Evolutionary conservation across 257 asterid species (phyloP).

Genomic region (Nicotiana paniculata): DNA sequence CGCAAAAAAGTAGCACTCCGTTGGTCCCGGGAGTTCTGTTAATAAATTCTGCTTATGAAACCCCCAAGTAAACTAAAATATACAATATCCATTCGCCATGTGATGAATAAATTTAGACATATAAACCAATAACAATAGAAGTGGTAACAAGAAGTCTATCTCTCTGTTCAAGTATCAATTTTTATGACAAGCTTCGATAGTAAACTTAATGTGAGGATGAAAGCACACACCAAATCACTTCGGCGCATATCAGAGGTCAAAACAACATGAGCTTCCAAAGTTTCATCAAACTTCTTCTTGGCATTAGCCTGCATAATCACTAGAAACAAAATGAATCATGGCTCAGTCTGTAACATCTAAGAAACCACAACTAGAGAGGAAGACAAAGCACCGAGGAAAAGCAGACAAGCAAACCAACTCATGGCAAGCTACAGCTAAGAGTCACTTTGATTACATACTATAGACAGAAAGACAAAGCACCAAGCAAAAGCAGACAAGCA

Average conservation of each 20-base stretch:
- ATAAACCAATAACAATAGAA: neutral
- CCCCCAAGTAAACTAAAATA: neutral
- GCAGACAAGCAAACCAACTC: neutral
- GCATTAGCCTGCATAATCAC: constrained; percentile 67
- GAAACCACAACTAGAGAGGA: neutral
- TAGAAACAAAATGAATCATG: constrained; percentile 31
- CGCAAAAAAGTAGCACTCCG: neutral
- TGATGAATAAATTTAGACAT: neutral
- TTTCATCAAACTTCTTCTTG: constrained; percentile 64
- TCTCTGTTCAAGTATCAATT: neutral
- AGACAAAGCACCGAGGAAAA: neutral
- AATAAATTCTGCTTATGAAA: neutral
- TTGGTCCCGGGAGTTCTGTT: neutral
- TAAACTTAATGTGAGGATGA: neutral
- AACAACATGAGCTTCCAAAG: constrained; percentile 89
- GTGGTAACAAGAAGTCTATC: neutral
- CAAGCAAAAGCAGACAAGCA: neutral
- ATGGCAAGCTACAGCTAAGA: neutral
- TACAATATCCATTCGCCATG: neutral
- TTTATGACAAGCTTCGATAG: neutral
- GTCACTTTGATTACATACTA: neutral
- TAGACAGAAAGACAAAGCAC: neutral
- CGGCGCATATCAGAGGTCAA: constrained; percentile 86
- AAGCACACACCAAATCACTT: constrained; percentile 75
- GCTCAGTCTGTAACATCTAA: neutral